These are phyloP conservation scores for Daldinia concentrica DNA, from an alignment of 495 filamentous ascomycete species.

Conservation along the genomic window DNA sequence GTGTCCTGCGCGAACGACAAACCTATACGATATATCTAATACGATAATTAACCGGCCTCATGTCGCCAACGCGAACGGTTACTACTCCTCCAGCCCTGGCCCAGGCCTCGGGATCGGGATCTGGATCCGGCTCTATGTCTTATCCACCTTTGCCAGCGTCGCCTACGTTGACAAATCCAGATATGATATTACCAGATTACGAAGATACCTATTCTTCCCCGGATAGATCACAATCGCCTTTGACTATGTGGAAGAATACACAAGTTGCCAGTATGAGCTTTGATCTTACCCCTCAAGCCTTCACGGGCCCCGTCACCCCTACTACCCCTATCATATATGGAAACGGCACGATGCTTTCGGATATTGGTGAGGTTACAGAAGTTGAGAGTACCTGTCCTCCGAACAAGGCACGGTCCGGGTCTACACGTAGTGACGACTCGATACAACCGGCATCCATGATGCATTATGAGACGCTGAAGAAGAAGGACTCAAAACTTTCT, in stretches of 20 bases:
- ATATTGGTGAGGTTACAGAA: slow-evolving; percentile 77
- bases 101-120: slow-evolving; percentile 28
- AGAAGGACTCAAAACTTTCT: slow-evolving; percentile 50
- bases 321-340: slow-evolving; percentile 68
- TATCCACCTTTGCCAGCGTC: slow-evolving; percentile 64
- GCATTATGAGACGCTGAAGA: slow-evolving; percentile 49
- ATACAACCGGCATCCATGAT: slow-evolving; percentile 33
- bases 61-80: slow-evolving; percentile 35
- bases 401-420: slow-evolving; percentile 37
- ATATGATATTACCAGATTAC: slow-evolving; percentile 87
- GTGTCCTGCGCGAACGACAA: neutral
- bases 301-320: slow-evolving; percentile 61
- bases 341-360: slow-evolving; percentile 71
- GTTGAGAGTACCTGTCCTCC: slow-evolving; percentile 60
- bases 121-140: slow-evolving; percentile 47
- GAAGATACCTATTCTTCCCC: slow-evolving; percentile 62
- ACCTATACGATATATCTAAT: slow-evolving; percentile 10
- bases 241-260: slow-evolving; percentile 58
- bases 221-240: slow-evolving; percentile 50
- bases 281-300: slow-evolving; percentile 53
- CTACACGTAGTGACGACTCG: slow-evolving; percentile 36
- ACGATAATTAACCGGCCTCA: slow-evolving; percentile 8
- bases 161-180: slow-evolving; percentile 89
- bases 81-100: slow-evolving; percentile 35
- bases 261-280: slow-evolving; percentile 46